phyloP scores from a whole-genome alignment of 2,329 filamentous ascomycete genomes.

The Chrysoporthe deuterocubensis region DNA sequence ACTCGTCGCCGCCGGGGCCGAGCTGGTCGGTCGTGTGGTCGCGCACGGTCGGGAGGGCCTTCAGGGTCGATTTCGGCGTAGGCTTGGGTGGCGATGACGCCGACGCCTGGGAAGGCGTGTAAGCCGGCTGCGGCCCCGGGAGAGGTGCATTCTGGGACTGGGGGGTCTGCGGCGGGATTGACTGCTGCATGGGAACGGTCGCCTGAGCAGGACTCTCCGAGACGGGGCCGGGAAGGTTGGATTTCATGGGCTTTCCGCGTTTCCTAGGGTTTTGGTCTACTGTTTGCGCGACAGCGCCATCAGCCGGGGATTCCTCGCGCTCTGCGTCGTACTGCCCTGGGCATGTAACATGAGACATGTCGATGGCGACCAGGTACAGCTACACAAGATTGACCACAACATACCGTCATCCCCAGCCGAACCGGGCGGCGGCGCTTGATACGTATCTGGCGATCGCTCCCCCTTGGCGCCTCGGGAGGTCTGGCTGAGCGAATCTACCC shows the following conservation, averaged over 20 bases:
- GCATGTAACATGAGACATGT: conserved; percentile 39
- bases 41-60: conserved; percentile 91
- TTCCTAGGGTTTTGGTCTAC: conserved; percentile 59
- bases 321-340: conserved; percentile 37
- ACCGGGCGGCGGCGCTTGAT: conserved; percentile 57
- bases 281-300: conserved; percentile 40
- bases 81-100: conserved; percentile 69
- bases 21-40: conserved; percentile 98
- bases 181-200: conserved; percentile 48
- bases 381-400: conserved; percentile 51
- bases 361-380: conserved; percentile 39
- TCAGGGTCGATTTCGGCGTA: conserved; percentile 83
- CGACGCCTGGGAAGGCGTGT: conserved; percentile 54
- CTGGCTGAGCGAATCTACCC: conserved; percentile 55
- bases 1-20: conserved; percentile 87
- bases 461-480: conserved; percentile 75
- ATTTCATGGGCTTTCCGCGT: conserved; percentile 66
- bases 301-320: conserved; percentile 37
- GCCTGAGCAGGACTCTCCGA: conserved; percentile 62
- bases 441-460: conserved; percentile 73
- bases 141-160: conserved; percentile 31
- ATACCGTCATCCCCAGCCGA: conserved; percentile 75
- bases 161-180: conserved; percentile 37
- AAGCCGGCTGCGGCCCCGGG: conserved; percentile 39
- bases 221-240: conserved; percentile 53